A percentile compares a stretch with the other conserved stretches of the same genome.
Conservation (phyloP, 192 early-diverging fungal species). For the Chytriomyces hyalinus region DNA sequence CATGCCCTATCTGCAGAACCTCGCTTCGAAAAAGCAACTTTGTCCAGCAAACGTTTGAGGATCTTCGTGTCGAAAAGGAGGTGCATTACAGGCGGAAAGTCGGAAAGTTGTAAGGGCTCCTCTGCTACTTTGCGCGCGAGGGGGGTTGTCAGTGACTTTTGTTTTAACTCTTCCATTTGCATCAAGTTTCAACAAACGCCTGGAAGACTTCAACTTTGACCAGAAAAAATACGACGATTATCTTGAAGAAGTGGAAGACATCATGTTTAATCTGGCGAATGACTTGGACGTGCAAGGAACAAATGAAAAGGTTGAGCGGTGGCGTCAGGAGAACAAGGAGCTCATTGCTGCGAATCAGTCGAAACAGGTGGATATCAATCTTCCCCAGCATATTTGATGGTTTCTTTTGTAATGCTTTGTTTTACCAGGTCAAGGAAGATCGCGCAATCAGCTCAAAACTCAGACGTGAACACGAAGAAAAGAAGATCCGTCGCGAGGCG, state of each 20-base stretch:
- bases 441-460: conserved; percentile 40
- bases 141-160: not conserved
- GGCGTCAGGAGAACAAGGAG: conserved; percentile 78
- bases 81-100: conserved; percentile 80
- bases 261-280: conserved; percentile 80
- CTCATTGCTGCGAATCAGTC: conserved; percentile 74
- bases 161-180: not conserved
- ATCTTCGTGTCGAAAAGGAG: conserved; percentile 93
- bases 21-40: conserved; percentile 84
- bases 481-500: conserved; percentile 65
- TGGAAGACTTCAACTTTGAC: conserved; percentile 79
- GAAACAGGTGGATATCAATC: conserved; percentile 48
- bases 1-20: conserved; percentile 86
- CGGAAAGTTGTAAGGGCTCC: conserved; percentile 61
- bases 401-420: not conserved
- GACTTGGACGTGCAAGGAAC: conserved; percentile 85
- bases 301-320: conserved; percentile 75
- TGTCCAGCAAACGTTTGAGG: conserved; percentile 90
- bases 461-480: conserved; percentile 60
- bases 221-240: conserved; percentile 86
- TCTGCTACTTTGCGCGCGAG: not conserved
- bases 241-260: conserved; percentile 69
- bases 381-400: not conserved
- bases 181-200: conserved; percentile 84
- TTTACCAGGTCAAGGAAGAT: conserved; percentile 48